A percentile compares a stretch with the other conserved stretches of the same genome.
These are phyloP conservation scores for Cochlearia excelsa DNA, from an alignment of 345 rosid species.

Conservation along the genomic window DNA sequence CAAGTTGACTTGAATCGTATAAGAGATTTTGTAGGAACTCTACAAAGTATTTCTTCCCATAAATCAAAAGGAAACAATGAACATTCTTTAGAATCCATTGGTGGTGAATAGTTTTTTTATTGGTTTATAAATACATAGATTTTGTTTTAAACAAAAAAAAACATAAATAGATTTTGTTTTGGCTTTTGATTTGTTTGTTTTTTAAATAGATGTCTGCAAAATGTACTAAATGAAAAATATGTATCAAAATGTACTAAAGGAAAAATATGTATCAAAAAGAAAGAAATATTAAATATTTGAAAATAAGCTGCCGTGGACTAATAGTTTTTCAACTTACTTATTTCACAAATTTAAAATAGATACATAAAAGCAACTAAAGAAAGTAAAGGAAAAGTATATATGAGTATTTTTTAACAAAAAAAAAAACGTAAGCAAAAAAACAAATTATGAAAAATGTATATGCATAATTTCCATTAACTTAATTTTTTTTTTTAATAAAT, in stretches of 20 bases:
- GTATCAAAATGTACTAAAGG: neutral
- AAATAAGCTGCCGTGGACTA: conserved; percentile 13
- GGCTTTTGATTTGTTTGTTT: neutral
- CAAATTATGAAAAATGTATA: too few relatives aligned
- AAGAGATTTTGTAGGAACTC: conserved; percentile 24
- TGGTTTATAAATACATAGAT: neutral
- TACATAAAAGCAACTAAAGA: neutral
- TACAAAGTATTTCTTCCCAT: conserved; percentile 23
- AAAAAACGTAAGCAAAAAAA: too few relatives aligned
- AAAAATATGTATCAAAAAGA: neutral
- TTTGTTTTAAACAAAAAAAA: too few relatives aligned
- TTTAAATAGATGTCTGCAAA: conserved; percentile 2
- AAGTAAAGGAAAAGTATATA: neutral
- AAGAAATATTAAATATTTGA: neutral
- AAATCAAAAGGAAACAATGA: conserved; percentile 16
- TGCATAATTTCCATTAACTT: too few relatives aligned
- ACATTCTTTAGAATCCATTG: conserved; percentile 23
- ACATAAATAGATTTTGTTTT: neutral
- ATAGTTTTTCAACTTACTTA: neutral
- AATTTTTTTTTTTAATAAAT: too few relatives aligned
- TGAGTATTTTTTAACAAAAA: too few relatives aligned
- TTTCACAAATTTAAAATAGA: conserved; percentile 4
- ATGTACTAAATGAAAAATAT: neutral
- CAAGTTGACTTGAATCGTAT: conserved; percentile 24
- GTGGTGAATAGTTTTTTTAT: too few relatives aligned